Percentiles rank a stretch among this genome's conserved stretches.
Conservation (phyloP, 768 basidiomycete genomes). For the Termitomyces heimii region DNA sequence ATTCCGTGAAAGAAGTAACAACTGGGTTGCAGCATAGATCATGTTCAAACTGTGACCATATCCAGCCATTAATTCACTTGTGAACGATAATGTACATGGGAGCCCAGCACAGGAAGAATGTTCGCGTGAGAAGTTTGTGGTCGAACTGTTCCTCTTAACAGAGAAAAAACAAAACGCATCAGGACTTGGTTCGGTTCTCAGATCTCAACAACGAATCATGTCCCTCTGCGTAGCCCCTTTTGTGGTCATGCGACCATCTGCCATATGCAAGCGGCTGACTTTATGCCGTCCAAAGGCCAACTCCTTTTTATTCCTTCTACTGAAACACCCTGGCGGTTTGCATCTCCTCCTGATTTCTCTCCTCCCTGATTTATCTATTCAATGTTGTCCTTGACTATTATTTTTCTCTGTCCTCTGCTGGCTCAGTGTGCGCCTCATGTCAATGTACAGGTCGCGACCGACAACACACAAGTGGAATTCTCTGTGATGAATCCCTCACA, state of each 20-base stretch:
- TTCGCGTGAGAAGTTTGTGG: not conserved
- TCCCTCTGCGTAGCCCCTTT: not conserved
- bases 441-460: not conserved
- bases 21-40: not conserved
- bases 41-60: not conserved
- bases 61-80: not conserved
- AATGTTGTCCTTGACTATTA: conserved; percentile 7
- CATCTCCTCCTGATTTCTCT: no score
- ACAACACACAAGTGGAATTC: conserved; percentile 7
- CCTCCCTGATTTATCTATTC: not conserved
- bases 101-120: not conserved
- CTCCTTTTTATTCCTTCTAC: not conserved
- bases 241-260: not conserved
- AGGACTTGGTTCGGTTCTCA: not conserved
- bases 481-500: not conserved
- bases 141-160: not conserved
- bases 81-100: not conserved
- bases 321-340: conserved; percentile 6
- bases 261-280: conserved; percentile 6
- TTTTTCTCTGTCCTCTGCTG: conserved; percentile 4
- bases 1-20: not conserved
- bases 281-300: not conserved
- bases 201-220: not conserved
- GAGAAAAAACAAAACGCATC: not conserved
- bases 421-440: conserved; percentile 8